These are phyloP conservation scores for Metarhizium album DNA, from an alignment of 2,329 filamentous ascomycete species.

Conservation along the genomic window DNA sequence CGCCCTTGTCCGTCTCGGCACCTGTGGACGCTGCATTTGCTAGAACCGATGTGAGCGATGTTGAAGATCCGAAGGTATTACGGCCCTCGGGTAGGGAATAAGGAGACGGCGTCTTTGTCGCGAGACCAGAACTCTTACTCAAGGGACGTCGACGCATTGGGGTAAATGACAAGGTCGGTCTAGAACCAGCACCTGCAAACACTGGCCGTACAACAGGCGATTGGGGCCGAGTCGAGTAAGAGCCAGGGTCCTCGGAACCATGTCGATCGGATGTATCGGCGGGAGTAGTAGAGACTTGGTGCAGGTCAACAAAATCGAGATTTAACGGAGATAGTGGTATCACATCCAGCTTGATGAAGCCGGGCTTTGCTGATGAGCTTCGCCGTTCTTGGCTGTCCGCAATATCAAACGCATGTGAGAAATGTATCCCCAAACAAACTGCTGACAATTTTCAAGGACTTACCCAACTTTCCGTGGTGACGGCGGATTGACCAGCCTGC, in stretches of 20 bases:
- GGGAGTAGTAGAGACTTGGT: conserved; percentile 10
- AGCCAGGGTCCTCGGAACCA: not conserved
- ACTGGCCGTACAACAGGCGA: not conserved
- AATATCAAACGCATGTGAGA: not conserved
- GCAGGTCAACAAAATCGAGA: not conserved
- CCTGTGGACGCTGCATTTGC: not conserved
- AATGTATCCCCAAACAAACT: not conserved
- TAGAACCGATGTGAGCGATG: not conserved
- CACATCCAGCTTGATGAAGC: not conserved
- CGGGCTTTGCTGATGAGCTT: not conserved
- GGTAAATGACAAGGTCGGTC: conserved; percentile 24
- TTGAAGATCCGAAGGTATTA: not conserved
- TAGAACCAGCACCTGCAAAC: not conserved
- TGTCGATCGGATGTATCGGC: conserved; percentile 31
- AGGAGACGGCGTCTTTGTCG: conserved; percentile 27
- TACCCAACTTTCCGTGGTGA: not conserved
- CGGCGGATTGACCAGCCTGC: not conserved
- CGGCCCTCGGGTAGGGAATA: conserved; percentile 12
- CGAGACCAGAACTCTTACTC: conserved; percentile 38
- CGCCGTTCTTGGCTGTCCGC: not conserved
- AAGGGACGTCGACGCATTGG: conserved; percentile 38
- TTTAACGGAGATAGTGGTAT: conserved; percentile 1
- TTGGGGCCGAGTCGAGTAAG: not conserved
- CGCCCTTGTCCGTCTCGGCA: not conserved
- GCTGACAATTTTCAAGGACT: not conserved